These are phyloP conservation scores for Cladorrhinum sp. DNA, from an alignment of 2,329 filamentous ascomycete species.

Conservation along the genomic window DNA sequence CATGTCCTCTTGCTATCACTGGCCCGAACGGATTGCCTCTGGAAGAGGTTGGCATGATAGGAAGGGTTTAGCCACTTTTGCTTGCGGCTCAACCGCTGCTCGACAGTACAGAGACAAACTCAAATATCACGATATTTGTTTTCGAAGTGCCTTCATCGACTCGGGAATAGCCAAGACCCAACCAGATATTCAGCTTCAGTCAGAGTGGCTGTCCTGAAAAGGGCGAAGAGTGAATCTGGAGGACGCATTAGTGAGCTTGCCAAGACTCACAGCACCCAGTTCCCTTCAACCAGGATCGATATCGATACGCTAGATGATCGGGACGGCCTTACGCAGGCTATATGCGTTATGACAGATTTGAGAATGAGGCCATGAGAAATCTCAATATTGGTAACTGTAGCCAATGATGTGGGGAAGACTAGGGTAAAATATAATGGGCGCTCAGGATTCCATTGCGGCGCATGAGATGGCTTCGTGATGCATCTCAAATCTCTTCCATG, in stretches of 20 bases:
- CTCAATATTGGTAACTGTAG: background rate
- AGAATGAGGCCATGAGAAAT: background rate
- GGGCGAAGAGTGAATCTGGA: background rate
- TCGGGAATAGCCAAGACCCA: background rate
- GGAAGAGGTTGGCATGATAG: too few species aligned
- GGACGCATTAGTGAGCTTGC: background rate
- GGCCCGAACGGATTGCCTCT: too few species aligned
- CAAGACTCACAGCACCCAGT: background rate
- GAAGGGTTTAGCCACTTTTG: too few species aligned
- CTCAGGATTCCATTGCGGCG: background rate
- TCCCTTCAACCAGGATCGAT: background rate
- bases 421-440: background rate
- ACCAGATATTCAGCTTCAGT: background rate
- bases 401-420: slow-evolving; percentile 1
- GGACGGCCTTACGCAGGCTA: slow-evolving; percentile 3
- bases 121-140: too few species aligned
- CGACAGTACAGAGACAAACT: too few species aligned
- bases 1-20: too few species aligned
- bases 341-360: background rate
- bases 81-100: too few species aligned
- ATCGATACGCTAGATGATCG: background rate
- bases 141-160: background rate
- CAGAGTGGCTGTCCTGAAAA: background rate
- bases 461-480: background rate
- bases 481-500: slow-evolving; percentile 66